These are phyloP conservation scores for Penicillium griseofulvum DNA, from an alignment of 2,329 filamentous ascomycete genomes.

Conservation along the genomic window DNA sequence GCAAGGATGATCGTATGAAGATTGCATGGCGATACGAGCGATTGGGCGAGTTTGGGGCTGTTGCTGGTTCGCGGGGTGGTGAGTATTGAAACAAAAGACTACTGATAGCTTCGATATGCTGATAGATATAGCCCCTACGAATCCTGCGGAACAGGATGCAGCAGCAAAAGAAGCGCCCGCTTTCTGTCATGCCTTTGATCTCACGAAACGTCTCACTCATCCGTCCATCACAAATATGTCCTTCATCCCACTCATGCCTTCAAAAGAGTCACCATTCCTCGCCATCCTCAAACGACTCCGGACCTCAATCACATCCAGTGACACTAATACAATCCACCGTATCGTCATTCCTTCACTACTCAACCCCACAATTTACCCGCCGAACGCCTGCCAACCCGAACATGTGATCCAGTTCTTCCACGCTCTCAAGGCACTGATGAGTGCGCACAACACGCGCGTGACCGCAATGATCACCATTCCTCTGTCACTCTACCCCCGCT, in stretches of 20 bases:
- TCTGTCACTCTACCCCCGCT: slow-evolving; percentile 73
- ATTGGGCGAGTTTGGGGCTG: slow-evolving; percentile 66
- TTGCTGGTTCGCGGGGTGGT: slow-evolving; percentile 58
- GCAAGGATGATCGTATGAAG: slow-evolving; percentile 79
- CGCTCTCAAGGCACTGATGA: slow-evolving; percentile 69
- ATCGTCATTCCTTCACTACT: slow-evolving; percentile 81
- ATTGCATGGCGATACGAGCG: slow-evolving; percentile 98
- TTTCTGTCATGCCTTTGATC: slow-evolving; percentile 73
- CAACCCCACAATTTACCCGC: slow-evolving; percentile 79
- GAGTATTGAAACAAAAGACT: slow-evolving; percentile 30
- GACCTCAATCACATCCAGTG: slow-evolving; percentile 56
- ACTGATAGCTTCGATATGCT: slow-evolving; percentile 13
- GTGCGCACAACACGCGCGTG: slow-evolving; percentile 62
- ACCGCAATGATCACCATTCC: slow-evolving; percentile 76
- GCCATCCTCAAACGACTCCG: slow-evolving; percentile 61
- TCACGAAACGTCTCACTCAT: slow-evolving; percentile 63
- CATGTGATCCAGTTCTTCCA: slow-evolving; percentile 80
- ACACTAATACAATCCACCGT: slow-evolving; percentile 67
- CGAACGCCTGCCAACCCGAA: slow-evolving; percentile 65
- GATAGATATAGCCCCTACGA: slow-evolving; percentile 28
- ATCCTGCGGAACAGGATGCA: slow-evolving; percentile 44
- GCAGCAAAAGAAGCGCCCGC: slow-evolving; percentile 36
- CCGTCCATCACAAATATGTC: slow-evolving; percentile 53
- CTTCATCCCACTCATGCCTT: slow-evolving; percentile 49
- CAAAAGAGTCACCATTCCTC: slow-evolving; percentile 57